Evolutionary conservation across 768 basidiomycete species (phyloP), one percentile per base, ranked within the genome.

Genomic region (Cystofilobasidium bisporidii): DNA sequence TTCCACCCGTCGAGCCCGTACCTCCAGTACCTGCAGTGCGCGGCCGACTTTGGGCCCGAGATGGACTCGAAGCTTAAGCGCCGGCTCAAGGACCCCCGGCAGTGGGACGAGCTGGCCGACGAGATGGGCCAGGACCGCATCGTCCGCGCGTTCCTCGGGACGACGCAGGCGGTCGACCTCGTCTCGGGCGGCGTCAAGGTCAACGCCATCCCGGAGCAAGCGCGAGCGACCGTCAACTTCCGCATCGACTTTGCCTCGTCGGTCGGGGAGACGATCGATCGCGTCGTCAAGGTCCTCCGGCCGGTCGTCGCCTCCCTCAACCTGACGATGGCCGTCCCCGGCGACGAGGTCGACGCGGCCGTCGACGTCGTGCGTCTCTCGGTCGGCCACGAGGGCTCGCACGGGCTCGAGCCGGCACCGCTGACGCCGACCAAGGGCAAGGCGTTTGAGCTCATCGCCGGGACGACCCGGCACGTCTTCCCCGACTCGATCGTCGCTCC

Each of bases 241-340:
- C 72, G 77, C 15, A 78, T 78, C 61, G 73, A 75, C 40, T 77
- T 78, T 24, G 73, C 74, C n/a, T 76, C 76, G 12, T 75, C 74
- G 12, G 73, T 76, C 53, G 69, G 70, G n/a, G 76, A 75, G 40
- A 76, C 76, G 15, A 40, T 72, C 14, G 67, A 68, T 22, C 74
- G 75, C 56, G 60, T 76, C 65, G 30, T 63, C 45, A 59, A 70
- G 20, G 36, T 76, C 56, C 65, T 77, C 60, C 67, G 41, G 4
- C 74, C 75, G 6, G 60, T 78, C 28, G 73, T 74, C 50, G 56
- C 69, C 8, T 45, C 69, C 22, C 71, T 73, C 28, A 73, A 74
- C 56, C 75, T 76, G 60, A 73, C 74, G 48, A 67, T 74, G 64
- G 65, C 71, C 6, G 63, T 73, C n/a, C 74, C 36, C 33, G 56